These are phyloP conservation scores for Nitzschia inconspicua DNA, from an alignment of 108 stramenopile species.

Conservation along the genomic window DNA sequence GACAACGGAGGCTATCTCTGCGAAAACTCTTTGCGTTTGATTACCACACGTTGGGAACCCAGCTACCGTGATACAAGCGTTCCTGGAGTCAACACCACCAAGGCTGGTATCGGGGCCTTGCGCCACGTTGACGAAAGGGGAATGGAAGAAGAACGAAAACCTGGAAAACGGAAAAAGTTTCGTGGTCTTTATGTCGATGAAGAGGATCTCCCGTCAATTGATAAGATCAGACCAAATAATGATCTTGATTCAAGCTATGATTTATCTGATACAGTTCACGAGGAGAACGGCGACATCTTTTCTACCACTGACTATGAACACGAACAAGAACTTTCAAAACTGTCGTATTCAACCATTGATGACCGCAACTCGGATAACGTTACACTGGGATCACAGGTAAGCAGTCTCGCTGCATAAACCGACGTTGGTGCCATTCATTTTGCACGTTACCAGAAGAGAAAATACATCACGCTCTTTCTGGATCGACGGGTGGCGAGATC, in stretches of 20 bases:
- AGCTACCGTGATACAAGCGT: constrained; percentile 58
- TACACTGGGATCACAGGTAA: neutral
- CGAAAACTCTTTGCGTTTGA: constrained; percentile 65
- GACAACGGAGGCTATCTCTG: constrained; percentile 74
- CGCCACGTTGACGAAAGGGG: constrained; percentile 33
- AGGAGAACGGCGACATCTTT: too few relatives aligned
- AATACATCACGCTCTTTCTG: constrained; percentile 4
- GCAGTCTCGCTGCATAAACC: neutral
- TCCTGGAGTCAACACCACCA: constrained; percentile 49
- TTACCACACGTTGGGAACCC: constrained; percentile 57
- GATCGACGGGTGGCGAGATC: constrained; percentile 22
- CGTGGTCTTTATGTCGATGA: constrained; percentile 46
- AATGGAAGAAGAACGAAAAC: constrained; percentile 13
- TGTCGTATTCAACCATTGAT: too few relatives aligned
- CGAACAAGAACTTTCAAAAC: too few relatives aligned
- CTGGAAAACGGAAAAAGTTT: constrained; percentile 26
- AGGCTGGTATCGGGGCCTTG: constrained; percentile 40
- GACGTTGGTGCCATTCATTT: too few relatives aligned
- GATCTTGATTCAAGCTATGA: neutral
- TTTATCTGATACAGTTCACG: too few relatives aligned
- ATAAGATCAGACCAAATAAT: neutral
- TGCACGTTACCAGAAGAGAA: constrained; percentile 27
- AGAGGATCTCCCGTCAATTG: constrained; percentile 15
- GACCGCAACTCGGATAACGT: neutral
- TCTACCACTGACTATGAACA: too few relatives aligned